Conservation (phyloP, 2,329 filamentous ascomycete genomes). For the Epichloe baconii region DNA sequence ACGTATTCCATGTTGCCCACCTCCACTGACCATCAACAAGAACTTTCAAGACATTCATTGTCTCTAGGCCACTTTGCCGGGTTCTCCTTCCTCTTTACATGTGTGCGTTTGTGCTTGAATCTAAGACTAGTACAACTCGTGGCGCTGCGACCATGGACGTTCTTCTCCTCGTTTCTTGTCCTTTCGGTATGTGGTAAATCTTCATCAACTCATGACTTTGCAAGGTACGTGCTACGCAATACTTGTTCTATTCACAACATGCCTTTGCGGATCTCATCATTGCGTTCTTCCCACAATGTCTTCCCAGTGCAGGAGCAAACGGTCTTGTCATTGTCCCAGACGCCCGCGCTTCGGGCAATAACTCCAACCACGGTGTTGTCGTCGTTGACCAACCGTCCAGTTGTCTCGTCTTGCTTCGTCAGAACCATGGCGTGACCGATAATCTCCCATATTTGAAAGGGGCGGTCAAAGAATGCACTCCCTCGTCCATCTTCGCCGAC, state of each 20-base stretch:
- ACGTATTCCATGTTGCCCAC: not conserved
- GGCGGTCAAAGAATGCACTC: slow-evolving; percentile 65
- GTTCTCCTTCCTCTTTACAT: not conserved
- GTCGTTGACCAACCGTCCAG: slow-evolving; percentile 54
- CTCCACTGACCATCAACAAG: not conserved
- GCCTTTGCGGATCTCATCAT: slow-evolving; percentile 76
- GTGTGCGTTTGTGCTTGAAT: not conserved
- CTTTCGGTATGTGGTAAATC: not conserved
- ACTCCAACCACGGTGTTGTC: slow-evolving; percentile 81
- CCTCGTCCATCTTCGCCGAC: slow-evolving; percentile 67
- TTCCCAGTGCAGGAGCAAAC: slow-evolving; percentile 97
- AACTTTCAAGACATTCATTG: not conserved
- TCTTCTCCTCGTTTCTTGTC: not conserved
- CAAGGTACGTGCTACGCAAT: not conserved
- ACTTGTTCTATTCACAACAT: slow-evolving; percentile 52
- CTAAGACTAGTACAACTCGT: not conserved
- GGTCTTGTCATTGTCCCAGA: slow-evolving; percentile 98
- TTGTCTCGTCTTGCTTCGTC: slow-evolving; percentile 45
- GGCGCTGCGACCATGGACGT: not conserved
- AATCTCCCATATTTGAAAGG: slow-evolving; percentile 86
- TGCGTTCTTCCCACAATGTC: slow-evolving; percentile 94
- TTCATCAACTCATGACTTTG: not conserved
- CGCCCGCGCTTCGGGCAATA: slow-evolving; percentile 87
- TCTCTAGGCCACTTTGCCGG: not conserved
- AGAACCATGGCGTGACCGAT: slow-evolving; percentile 90